Conservation (phyloP, 192 early-diverging fungal genomes). For the Coemansia biformis region DNA sequence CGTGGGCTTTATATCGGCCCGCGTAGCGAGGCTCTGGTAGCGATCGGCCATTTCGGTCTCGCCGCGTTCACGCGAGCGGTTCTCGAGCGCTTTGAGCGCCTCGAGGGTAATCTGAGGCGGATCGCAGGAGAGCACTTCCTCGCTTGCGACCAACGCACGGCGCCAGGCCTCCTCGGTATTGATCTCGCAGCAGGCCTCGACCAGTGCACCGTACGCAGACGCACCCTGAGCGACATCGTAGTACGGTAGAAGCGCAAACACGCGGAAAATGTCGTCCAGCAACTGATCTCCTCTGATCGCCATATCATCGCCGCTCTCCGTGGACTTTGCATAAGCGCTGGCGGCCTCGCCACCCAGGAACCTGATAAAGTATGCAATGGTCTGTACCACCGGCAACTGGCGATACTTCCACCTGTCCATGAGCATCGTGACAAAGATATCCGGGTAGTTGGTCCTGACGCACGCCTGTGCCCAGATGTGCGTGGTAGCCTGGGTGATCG, state of each 20-base stretch:
- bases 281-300: neutral
- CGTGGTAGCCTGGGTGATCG: constrained; percentile 42
- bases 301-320: neutral
- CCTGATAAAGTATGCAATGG: constrained; percentile 22
- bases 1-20: constrained; percentile 4
- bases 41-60: constrained; percentile 41
- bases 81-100: constrained; percentile 26
- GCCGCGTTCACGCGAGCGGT: constrained; percentile 12
- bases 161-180: constrained; percentile 41
- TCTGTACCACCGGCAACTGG: constrained; percentile 29
- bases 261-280: constrained; percentile 34
- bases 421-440: constrained; percentile 20
- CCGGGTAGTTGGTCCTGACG: constrained; percentile 18
- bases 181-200: constrained; percentile 37
- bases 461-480: constrained; percentile 34
- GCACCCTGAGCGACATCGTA: constrained; percentile 26
- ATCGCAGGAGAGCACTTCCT: constrained; percentile 23
- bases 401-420: constrained; percentile 49
- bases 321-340: neutral
- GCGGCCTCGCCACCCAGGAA: constrained; percentile 12
- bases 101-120: constrained; percentile 24
- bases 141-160: constrained; percentile 27
- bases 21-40: constrained; percentile 18
- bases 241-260: constrained; percentile 45
- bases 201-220: constrained; percentile 31